Evolutionary conservation across 192 early-diverging fungal species (phyloP).

Genomic region (Backusella psychrophila): DNA sequence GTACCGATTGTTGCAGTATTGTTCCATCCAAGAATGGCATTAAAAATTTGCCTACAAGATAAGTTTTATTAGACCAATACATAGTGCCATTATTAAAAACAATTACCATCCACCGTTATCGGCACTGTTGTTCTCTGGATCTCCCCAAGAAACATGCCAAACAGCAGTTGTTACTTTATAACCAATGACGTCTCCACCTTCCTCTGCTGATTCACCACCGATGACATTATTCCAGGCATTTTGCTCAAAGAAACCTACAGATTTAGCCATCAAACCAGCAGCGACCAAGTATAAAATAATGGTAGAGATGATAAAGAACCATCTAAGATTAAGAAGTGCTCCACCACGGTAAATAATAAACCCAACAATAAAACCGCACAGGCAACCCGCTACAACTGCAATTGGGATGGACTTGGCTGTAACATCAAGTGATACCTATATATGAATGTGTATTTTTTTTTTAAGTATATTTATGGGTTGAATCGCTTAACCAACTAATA

Average conservation of each 20-base stretch:
- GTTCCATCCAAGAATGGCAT: conserved; percentile 74
- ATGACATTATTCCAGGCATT: conserved; percentile 61
- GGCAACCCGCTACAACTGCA: conserved; percentile 68
- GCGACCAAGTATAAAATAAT: conserved; percentile 76
- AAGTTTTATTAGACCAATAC: neutral
- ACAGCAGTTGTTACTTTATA: conserved; percentile 35
- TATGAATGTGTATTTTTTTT: neutral
- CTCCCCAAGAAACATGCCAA: conserved; percentile 27
- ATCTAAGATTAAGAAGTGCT: conserved; percentile 63
- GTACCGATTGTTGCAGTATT: conserved; percentile 72
- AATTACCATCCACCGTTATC: conserved; percentile 46
- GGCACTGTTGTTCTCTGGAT: conserved; percentile 50
- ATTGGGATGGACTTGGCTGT: conserved; percentile 74
- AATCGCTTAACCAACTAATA: neutral
- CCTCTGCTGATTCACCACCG: conserved; percentile 67
- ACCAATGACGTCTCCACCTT: conserved; percentile 39
- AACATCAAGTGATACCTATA: conserved; percentile 59
- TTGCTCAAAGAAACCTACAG: conserved; percentile 65
- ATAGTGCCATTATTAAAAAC: conserved; percentile 37
- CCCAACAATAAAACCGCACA: conserved; percentile 68
- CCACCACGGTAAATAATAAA: conserved; percentile 74
- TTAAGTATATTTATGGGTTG: neutral
- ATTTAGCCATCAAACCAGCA: conserved; percentile 74
- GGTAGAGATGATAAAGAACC: conserved; percentile 78
- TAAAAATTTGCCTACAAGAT: conserved; percentile 69